Conservation (phyloP, 352 stramenopile species). For the Pythium diclinum region DNA sequence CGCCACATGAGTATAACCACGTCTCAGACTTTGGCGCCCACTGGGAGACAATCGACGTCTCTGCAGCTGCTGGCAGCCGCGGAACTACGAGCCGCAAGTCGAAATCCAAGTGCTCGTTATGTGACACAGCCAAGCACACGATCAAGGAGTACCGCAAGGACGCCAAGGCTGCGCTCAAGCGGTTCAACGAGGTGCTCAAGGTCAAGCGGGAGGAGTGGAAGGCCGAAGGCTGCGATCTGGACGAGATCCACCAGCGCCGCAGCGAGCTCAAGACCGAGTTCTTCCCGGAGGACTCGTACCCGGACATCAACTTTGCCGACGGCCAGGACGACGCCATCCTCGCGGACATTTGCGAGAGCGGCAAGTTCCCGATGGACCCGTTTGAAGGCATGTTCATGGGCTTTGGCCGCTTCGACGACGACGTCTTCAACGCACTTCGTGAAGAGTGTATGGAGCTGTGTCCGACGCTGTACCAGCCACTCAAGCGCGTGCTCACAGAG, state of each 20-base stretch:
- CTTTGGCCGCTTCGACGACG: constrained; percentile 45
- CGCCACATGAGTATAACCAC: constrained; percentile 32
- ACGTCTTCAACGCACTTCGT: constrained; percentile 46
- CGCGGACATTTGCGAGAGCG: constrained; percentile 51
- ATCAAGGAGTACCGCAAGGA: constrained; percentile 42
- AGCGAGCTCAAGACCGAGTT: constrained; percentile 47
- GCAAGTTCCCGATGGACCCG: constrained; percentile 42
- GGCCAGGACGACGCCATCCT: constrained; percentile 46
- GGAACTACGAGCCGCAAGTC: constrained; percentile 26
- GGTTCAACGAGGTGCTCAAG: constrained; percentile 41
- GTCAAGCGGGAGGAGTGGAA: constrained; percentile 35
- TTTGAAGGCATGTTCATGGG: constrained; percentile 35
- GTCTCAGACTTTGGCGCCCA: constrained; percentile 53
- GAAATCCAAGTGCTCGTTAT: constrained; percentile 34
- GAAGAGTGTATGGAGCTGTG: constrained; percentile 40
- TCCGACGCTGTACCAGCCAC: constrained; percentile 33
- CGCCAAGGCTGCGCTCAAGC: constrained; percentile 34
- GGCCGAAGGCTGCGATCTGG: constrained; percentile 36
- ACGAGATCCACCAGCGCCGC: constrained; percentile 48
- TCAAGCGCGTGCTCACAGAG: constrained; percentile 30
- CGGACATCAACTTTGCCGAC: constrained; percentile 45
- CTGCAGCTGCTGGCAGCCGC: constrained; percentile 1
- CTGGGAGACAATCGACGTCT: constrained; percentile 41
- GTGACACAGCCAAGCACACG: constrained; percentile 31
- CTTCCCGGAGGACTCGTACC: constrained; percentile 49